Evolutionary conservation across 2,329 filamentous ascomycete genomes (phyloP), one percentile per base, ranked within the genome.

Genomic region (Keithomyces neogunnii): DNA sequence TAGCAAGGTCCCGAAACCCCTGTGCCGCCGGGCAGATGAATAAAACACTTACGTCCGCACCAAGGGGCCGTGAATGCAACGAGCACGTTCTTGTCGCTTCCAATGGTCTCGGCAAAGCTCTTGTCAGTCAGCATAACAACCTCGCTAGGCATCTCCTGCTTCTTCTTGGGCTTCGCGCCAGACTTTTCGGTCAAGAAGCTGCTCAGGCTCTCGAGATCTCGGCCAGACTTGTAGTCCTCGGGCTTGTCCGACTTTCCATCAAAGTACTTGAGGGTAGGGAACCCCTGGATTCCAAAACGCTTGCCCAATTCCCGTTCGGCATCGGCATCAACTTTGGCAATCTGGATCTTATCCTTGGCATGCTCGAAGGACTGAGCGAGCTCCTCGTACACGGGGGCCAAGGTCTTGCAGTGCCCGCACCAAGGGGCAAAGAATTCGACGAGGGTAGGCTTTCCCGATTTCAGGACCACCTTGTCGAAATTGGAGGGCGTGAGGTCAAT

Each of bases 401-500:
- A 86, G 65, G 76, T 95, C 81, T 97, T 97, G 89, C 93, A 99
- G 79, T 99, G 93, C 33, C 93, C 95, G 66, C 93, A 99, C 93
- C 93, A 99, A 29, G 92, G 91, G 35, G 93, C 93, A 66, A 95
- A 97, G 81, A 99, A 99, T 70, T 97, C 91, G 62, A 97, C 90
- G 30, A 99, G 84, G 0, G 93, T 91, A 43, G 93, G 92, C 76
- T 95, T 97, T 70, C 90, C 90, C 45, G 88, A 92, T 68, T 95
- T 83, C 54, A 96, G 78, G 57, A 96, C 89, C 51, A 96, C 78
- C 46, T 85, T 74, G 75, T 97, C 92, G 69, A 99, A 99, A 77
- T 96, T 99, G 62, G 76, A 75, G 51, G 92, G 90, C 54, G 87
- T 84, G 55, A 99, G 85, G 69, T 97, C 92, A 62, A 95, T 77